Percentiles rank a stretch among this genome's conserved stretches.
phyloP scores from a whole-genome alignment of 2,329 filamentous ascomycete genomes.

The Escovopsis sp. region DNA sequence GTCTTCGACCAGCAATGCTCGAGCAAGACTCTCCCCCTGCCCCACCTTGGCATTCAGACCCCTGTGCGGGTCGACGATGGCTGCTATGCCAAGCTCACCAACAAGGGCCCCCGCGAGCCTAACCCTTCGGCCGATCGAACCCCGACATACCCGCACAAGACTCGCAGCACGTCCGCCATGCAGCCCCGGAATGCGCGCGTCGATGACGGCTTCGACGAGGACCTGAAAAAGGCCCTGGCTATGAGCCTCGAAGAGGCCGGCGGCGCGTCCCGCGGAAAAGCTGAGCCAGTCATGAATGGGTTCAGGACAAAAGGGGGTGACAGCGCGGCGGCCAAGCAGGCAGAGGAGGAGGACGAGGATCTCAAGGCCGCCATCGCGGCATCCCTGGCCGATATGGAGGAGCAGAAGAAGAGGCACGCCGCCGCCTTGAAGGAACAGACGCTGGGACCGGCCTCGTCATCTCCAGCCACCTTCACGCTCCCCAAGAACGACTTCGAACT shows the following conservation, averaged over 20 bases:
- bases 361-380: constrained; percentile 90
- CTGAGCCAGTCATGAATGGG: constrained; percentile 36
- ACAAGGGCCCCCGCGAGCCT: constrained; percentile 37
- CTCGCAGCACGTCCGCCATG: constrained; percentile 55
- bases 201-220: constrained; percentile 86
- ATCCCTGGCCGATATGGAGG: constrained; percentile 91
- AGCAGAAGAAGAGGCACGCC: constrained; percentile 86
- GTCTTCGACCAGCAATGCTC: constrained; percentile 96
- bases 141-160: constrained; percentile 42
- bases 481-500: constrained; percentile 92
- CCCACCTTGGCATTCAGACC: constrained; percentile 83
- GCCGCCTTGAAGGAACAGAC: constrained; percentile 71
- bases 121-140: constrained; percentile 33
- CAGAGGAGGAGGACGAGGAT: constrained; percentile 83
- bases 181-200: constrained; percentile 80
- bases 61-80: constrained; percentile 92
- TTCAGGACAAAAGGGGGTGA: constrained; percentile 23
- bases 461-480: constrained; percentile 36
- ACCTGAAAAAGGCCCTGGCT: constrained; percentile 80
- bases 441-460: constrained; percentile 23
- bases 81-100: constrained; percentile 78
- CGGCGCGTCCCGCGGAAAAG: constrained; percentile 57
- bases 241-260: constrained; percentile 96
- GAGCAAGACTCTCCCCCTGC: constrained; percentile 71
- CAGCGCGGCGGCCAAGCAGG: constrained; percentile 25